These are phyloP conservation scores for Coprinellus micaceus DNA, from an alignment of 768 basidiomycete genomes.

Conservation along the genomic window DNA sequence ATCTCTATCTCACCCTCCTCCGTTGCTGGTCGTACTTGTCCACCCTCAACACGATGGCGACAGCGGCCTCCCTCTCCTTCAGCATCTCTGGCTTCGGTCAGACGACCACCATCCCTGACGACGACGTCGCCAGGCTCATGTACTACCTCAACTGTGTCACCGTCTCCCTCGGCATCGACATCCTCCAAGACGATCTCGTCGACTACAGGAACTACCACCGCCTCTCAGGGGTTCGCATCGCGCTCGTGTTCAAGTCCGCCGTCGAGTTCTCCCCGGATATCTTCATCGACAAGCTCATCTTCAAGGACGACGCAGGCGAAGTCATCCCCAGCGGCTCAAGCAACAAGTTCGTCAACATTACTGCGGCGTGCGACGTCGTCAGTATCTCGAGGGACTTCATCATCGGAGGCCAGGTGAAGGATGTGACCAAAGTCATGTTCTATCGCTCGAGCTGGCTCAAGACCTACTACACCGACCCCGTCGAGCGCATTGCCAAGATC, in stretches of 20 bases:
- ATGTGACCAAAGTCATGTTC: constrained; percentile 19
- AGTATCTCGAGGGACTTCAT: constrained; percentile 15
- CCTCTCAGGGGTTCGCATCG: constrained; percentile 11
- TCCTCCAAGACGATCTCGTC: constrained; percentile 18
- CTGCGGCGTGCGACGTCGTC: constrained; percentile 14
- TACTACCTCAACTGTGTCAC: constrained; percentile 21
- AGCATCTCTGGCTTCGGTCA: constrained; percentile 10
- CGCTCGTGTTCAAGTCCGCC: constrained; percentile 15
- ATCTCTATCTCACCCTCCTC: not conserved
- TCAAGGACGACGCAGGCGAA: constrained; percentile 16
- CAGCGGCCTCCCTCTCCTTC: constrained; percentile 9
- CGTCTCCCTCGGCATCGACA: constrained; percentile 15
- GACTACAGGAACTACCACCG: constrained; percentile 11
- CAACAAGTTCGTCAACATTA: constrained; percentile 16
- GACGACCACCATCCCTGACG: constrained; percentile 13
- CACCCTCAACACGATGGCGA: constrained; percentile 6
- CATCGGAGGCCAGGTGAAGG: constrained; percentile 17
- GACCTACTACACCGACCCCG: constrained; percentile 13
- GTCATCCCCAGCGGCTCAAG: not conserved
- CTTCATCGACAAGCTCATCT: constrained; percentile 17
- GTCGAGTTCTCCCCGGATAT: constrained; percentile 16
- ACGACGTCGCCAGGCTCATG: constrained; percentile 19
- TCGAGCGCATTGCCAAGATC: constrained; percentile 13
- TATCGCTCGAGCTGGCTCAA: constrained; percentile 17
- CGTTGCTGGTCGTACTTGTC: not conserved